phyloP scores from a whole-genome alignment of 2,329 filamentous ascomycete genomes.

The Beauveria australis region DNA sequence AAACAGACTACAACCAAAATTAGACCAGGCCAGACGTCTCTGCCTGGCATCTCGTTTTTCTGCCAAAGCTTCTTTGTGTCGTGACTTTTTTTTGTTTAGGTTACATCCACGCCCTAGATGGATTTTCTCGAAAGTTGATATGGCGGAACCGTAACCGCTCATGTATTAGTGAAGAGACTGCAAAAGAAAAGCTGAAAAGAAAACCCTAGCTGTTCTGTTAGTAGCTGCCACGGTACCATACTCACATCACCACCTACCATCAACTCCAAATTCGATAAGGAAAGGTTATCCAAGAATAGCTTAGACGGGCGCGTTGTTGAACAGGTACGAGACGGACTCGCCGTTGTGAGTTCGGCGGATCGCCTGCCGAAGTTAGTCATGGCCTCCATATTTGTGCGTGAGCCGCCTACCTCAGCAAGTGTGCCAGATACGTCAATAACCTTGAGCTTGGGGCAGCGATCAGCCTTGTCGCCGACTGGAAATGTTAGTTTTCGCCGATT shows the following conservation, averaged over 20 bases:
- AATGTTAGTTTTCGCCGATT: conserved; percentile 7
- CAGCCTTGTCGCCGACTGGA: conserved; percentile 64
- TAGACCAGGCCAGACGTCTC: not conserved
- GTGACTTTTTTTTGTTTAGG: not conserved
- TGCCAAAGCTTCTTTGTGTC: not conserved
- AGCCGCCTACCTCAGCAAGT: conserved; percentile 45
- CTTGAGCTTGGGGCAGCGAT: conserved; percentile 69
- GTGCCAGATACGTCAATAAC: conserved; percentile 90
- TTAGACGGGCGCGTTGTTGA: conserved; percentile 55
- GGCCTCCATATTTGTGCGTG: not conserved
- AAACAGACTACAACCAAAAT: not conserved
- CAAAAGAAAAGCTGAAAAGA: not conserved
- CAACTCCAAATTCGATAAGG: conserved; percentile 7
- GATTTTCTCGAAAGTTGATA: not conserved
- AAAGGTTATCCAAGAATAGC: conserved; percentile 1
- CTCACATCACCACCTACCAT: not conserved
- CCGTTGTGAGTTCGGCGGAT: conserved; percentile 62
- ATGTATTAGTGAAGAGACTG: not conserved
- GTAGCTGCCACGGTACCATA: not conserved
- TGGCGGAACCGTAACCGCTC: conserved; percentile 2
- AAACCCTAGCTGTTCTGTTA: not conserved
- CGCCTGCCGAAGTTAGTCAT: conserved; percentile 34
- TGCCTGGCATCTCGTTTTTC: not conserved
- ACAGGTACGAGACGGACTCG: conserved; percentile 57
- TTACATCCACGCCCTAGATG: not conserved